phyloP scores from a whole-genome alignment of 169 alveolate genomes.

The Cryptosporidium muris region DNA sequence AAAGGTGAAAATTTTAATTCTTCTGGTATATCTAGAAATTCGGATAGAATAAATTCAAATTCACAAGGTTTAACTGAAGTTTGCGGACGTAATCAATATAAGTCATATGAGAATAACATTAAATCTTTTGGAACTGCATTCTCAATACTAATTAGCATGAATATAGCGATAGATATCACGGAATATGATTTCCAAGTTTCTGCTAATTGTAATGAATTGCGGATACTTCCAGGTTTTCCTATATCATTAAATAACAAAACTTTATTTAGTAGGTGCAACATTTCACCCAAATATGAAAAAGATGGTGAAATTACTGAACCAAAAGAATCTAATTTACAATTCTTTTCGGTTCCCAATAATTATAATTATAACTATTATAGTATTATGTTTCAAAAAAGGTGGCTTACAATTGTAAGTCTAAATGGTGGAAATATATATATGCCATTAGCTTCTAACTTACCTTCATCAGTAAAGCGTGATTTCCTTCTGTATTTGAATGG shows the following conservation, averaged over 20 bases:
- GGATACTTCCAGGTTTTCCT: slow-evolving; percentile 66
- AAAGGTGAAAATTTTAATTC: not conserved
- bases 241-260: slow-evolving; percentile 1
- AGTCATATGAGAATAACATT: slow-evolving; percentile 8
- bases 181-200: slow-evolving; percentile 23
- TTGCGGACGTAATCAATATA: not conserved
- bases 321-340: no score
- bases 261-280: not conserved
- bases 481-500: slow-evolving; percentile 14
- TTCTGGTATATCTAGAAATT: not conserved
- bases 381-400: slow-evolving; percentile 27
- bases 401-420: slow-evolving; percentile 15
- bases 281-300: not conserved
- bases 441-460: slow-evolving; percentile 7
- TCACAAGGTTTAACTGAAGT: not conserved
- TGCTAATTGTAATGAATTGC: slow-evolving; percentile 30
- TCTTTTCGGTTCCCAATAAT: not conserved
- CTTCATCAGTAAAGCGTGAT: slow-evolving; percentile 27
- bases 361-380: slow-evolving; percentile 34
- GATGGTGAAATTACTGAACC: not conserved
- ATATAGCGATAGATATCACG: slow-evolving; percentile 6
- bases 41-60: no score
- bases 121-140: slow-evolving; percentile 34
- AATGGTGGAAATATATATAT: slow-evolving; percentile 52
- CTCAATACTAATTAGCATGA: slow-evolving; percentile 25